Base-by-base conservation (phyloP, 495 filamentous ascomycete species). In the Delitschia confertaspora region DNA sequence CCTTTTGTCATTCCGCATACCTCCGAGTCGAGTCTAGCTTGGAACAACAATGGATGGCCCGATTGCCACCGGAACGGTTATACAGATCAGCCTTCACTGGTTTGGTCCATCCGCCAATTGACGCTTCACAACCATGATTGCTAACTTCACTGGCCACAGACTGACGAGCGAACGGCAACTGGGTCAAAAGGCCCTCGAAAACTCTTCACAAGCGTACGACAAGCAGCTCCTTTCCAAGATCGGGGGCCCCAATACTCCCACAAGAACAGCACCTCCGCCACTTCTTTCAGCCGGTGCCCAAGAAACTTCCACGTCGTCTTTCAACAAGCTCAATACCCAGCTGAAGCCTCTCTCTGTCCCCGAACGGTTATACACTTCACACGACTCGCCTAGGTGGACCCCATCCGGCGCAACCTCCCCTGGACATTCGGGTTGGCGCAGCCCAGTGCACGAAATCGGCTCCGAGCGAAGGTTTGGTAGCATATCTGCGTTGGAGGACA, bases 221-320 rank as follows among this genome's bases (percentile, higher is more conserved):
- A 80, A 80, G 57, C 79, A 81, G 45, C 65, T 89, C 38, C 63
- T 91, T 19, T 84, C 83, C 33, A 88, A 83, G 58, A 79, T 78
- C 68, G 68, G 83, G 65, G 73, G 78, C 64, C 59, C 72, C 41
- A 67, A 76, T 59, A 74, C 77, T 49, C 49, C 73, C 26, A 71
- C 77, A 52, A 65, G 78, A 57, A 65, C 65, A 22, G 73, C 76
- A 0, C 69, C 66, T 52, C 61, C 76, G 46, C 30, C 32, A 5
- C 40, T 56, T 29, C 45, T 48, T 36, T 45, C 45, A 20, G 14
- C 48, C 8, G 44, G 35, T 39, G 40, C 49, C 6, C 45, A 64
- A 53, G 44, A 56, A 24, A 48, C 22, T 41, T 19, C 39, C n/a
- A 36, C 41, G 36, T 44, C 43, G n/a, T 39, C 41, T 8, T 25